A percentile compares a stretch with the other conserved stretches of the same genome.
These are phyloP conservation scores for Cadophora sp. DNA, from an alignment of 2,329 filamentous ascomycete genomes.

Conservation along the genomic window DNA sequence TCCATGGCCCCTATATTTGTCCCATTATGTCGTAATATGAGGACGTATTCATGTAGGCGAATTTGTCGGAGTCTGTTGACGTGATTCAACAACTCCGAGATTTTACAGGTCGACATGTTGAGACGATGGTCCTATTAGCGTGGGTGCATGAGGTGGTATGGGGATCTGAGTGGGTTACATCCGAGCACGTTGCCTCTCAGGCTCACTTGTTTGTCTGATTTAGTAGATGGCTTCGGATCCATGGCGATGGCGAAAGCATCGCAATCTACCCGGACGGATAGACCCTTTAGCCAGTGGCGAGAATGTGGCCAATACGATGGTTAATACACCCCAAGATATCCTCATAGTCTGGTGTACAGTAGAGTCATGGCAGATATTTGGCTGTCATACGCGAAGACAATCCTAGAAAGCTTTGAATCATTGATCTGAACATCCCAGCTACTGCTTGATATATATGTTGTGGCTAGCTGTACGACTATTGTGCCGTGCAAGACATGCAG, in stretches of 20 bases:
- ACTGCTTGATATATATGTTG: background rate
- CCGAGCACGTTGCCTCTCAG: background rate
- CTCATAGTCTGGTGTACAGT: background rate
- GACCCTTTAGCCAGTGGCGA: background rate
- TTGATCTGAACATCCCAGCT: background rate
- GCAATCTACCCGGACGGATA: background rate
- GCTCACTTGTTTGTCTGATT: background rate
- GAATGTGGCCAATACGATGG: background rate
- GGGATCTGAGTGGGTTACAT: background rate
- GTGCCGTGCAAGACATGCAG: background rate
- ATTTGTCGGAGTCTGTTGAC: background rate
- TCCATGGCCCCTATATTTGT: constrained; percentile 6
- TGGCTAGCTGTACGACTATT: background rate
- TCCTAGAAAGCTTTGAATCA: background rate
- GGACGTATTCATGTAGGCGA: constrained; percentile 4
- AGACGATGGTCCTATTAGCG: background rate
- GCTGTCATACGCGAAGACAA: background rate
- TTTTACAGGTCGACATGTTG: background rate
- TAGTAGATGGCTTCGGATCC: background rate
- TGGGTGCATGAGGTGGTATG: background rate
- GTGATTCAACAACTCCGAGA: background rate
- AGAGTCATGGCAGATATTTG: background rate
- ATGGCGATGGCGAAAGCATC: background rate
- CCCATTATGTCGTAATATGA: constrained; percentile 1
- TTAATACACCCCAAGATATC: background rate